phyloP scores from a whole-genome alignment of 2,329 filamentous ascomycete genomes.

The Pyrenophora tritici-repentis region DNA sequence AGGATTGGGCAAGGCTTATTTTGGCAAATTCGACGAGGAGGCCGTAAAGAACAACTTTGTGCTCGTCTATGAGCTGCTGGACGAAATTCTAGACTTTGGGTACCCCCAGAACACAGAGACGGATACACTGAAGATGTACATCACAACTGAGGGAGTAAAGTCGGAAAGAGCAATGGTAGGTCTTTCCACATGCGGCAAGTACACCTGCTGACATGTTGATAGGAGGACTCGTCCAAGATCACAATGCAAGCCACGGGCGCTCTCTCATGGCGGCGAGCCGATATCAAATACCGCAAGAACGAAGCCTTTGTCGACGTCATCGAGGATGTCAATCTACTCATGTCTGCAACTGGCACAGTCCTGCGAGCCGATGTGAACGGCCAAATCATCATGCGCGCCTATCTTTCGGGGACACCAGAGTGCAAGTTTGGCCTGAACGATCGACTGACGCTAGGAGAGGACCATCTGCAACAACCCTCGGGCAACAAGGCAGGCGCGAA shows the following conservation, averaged over 20 bases:
- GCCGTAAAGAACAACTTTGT: conserved; percentile 99
- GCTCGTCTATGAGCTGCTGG: conserved; percentile 93
- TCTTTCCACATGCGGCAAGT: not conserved
- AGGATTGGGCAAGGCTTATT: conserved; percentile 89
- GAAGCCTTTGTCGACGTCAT: conserved; percentile 99
- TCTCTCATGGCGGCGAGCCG: conserved; percentile 92
- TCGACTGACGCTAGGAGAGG: conserved; percentile 80
- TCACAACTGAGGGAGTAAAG: conserved; percentile 98
- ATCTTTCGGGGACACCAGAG: conserved; percentile 93
- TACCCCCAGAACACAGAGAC: conserved; percentile 99
- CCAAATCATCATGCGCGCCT: conserved; percentile 98
- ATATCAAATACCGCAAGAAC: conserved; percentile 99
- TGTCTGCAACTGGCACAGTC: conserved; percentile 96
- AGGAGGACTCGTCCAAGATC: conserved; percentile 93
- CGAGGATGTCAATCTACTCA: conserved; percentile 96
- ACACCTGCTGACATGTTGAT: conserved; percentile 20
- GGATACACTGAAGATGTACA: conserved; percentile 99
- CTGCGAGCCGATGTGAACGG: conserved; percentile 95
- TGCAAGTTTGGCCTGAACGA: conserved; percentile 99
- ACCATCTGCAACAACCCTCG: conserved; percentile 63
- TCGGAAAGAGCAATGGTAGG: conserved; percentile 72
- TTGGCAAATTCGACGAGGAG: conserved; percentile 99
- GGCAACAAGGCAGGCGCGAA: conserved; percentile 82
- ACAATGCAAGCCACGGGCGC: conserved; percentile 99
- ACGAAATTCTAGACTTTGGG: conserved; percentile 98